Percentiles rank a stretch among this genome's conserved stretches.
phyloP scores from a whole-genome alignment of 2,329 filamentous ascomycete species.

The Ceratocystis variospora region DNA sequence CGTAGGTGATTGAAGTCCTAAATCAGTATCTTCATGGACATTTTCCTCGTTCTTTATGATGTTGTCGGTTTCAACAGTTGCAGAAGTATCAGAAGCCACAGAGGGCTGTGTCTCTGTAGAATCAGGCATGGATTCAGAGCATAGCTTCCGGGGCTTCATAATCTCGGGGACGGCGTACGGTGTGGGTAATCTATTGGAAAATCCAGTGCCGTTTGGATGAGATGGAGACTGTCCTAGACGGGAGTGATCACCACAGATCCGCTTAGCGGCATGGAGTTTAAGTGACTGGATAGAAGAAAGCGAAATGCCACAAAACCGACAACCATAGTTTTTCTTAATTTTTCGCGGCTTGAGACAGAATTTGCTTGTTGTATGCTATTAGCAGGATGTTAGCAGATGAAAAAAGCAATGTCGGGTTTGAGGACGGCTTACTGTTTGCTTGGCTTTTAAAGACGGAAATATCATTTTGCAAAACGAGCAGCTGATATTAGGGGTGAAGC shows the following conservation, averaged over 20 bases:
- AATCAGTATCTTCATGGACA: no score
- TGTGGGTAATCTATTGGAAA: background rate
- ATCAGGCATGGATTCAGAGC: background rate
- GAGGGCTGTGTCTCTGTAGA: background rate
- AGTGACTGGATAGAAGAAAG: conserved; percentile 33
- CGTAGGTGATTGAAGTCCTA: no score
- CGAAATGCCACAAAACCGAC: conserved; percentile 27
- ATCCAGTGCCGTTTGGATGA: background rate
- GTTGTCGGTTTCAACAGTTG: no score
- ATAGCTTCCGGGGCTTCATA: background rate
- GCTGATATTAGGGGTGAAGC: background rate
- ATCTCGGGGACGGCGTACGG: background rate
- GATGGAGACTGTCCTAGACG: conserved; percentile 5
- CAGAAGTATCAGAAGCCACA: no score
- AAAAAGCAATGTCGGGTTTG: background rate
- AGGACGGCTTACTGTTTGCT: conserved; percentile 18
- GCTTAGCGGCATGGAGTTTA: conserved; percentile 32
- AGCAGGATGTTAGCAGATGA: background rate
- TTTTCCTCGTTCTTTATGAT: no score
- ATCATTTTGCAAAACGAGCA: conserved; percentile 20
- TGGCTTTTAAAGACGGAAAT: conserved; percentile 17
- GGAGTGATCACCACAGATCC: conserved; percentile 34
- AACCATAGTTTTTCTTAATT: conserved; percentile 26
- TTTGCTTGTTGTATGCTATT: conserved; percentile 28
- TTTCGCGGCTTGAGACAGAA: conserved; percentile 24